Conservation (phyloP, 805 yeast genomes). For the Candida ovalis region DNA sequence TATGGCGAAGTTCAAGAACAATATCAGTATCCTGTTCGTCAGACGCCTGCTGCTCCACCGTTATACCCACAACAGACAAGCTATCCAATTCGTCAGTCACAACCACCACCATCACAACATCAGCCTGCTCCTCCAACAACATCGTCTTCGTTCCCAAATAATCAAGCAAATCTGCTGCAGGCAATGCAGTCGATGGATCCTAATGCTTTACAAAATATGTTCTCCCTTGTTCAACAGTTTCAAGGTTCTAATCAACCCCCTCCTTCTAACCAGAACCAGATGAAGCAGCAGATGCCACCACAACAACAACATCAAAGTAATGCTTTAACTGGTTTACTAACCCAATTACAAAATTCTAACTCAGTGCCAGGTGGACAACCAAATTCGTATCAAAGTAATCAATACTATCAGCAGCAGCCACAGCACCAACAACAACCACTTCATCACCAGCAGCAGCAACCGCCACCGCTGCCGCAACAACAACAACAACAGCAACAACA, state of each 20-base stretch:
- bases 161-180: conserved; percentile 19
- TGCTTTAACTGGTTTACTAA: conserved; percentile 15
- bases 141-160: conserved; percentile 6
- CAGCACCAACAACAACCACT: conserved; percentile 7
- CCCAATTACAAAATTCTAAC: conserved; percentile 15
- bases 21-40: neutral
- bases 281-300: neutral
- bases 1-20: neutral
- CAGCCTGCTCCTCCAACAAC: conserved; percentile 12
- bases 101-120: conserved; percentile 15
- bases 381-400: conserved; percentile 5
- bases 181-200: conserved; percentile 30
- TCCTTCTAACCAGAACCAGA: no score
- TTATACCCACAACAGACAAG: conserved; percentile 11
- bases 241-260: conserved; percentile 6
- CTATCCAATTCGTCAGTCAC: conserved; percentile 17
- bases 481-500: conserved; percentile 10
- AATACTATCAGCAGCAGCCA: neutral
- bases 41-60: neutral
- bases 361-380: conserved; percentile 1
- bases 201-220: conserved; percentile 30
- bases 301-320: conserved; percentile 14
- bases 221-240: conserved; percentile 28
- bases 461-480: neutral
- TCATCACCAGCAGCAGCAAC: conserved; percentile 14